These are phyloP conservation scores for Cinchona pubescens DNA, from an alignment of 257 asterid genomes.

Conservation along the genomic window DNA sequence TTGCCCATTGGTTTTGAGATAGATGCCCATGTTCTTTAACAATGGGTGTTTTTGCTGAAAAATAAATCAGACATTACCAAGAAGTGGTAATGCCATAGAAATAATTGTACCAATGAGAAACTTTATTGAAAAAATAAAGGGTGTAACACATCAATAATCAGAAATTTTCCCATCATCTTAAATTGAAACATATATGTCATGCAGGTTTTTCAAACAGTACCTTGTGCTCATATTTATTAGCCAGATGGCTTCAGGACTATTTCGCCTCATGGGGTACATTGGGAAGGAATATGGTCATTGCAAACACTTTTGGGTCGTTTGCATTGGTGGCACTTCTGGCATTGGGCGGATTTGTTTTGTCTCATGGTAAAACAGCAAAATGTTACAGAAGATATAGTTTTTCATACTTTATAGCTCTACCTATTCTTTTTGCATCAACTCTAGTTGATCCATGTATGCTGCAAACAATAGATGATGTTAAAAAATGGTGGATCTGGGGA, in stretches of 20 bases:
- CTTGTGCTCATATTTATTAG: constrained; percentile 60
- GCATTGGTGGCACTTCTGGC: constrained; percentile 73
- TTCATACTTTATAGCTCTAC: not conserved
- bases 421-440: constrained; percentile 15
- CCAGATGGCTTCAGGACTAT: constrained; percentile 90
- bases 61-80: too few relatives aligned
- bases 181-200: not conserved
- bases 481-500: constrained; percentile 94
- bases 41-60: too few relatives aligned
- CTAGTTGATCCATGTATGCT: not conserved
- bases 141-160: too few relatives aligned
- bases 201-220: constrained; percentile 66
- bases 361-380: constrained; percentile 76
- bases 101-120: too few relatives aligned
- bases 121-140: too few relatives aligned
- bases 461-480: constrained; percentile 12
- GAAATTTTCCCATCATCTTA: too few relatives aligned
- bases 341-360: constrained; percentile 79
- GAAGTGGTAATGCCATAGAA: too few relatives aligned
- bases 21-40: too few relatives aligned
- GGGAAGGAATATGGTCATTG: constrained; percentile 82
- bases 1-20: too few relatives aligned
- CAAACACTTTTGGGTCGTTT: constrained; percentile 86
- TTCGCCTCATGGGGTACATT: constrained; percentile 78
- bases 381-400: constrained; percentile 1